Base-by-base conservation (phyloP, 208 protist species). In the Phytomonas serpens region DNA sequence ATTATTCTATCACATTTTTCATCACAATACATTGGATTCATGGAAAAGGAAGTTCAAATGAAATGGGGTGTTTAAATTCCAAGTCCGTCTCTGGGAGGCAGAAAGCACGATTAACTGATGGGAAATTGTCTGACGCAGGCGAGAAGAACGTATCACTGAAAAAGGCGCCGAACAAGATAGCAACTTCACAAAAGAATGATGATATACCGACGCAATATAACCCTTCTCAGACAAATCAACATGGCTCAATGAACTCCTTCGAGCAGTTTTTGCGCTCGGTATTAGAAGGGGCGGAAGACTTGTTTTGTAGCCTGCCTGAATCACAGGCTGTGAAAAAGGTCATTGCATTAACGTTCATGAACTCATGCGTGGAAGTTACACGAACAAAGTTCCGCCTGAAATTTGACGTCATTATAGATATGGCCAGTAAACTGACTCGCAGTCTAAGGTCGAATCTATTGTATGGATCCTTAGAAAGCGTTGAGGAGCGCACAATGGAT, bases 351-450 rank as follows among this genome's bases (percentile, higher is more conserved):
- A 92, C 86, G 4, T 93, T 95, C 61, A 79, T 86, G 30, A 95
- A 95, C 77, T 90, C 90, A 51, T 90, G 81, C 77, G 82, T 79
- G 19, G 87, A 95, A 69, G 81, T 93, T 47, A 86, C 81, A 42
- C 87, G 90, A 14, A 95, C 76, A 36, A 92, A 88, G 80, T 93
- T 91, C 68, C 87, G 87, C 33, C 77, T 95, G 66, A 93, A 88
- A 74, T 78, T 87, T 37, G 84, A 86, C 32, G 71, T 74, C 32
- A 84, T 92, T 52, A 80, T 82, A 9, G 69, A 71, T 29, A 69
- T 86, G 40, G 61, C 73, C 32, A 31, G 63, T 68, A 61, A 57
- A 5, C 33, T 80, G 57, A 63, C 72, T 75, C 64, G 69, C 61
- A 88, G 88, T 73, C 73, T 95, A 57, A 76, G 79, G 34, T 57